phyloP scores from a whole-genome alignment of 177 flowering plant genomes.

The Vitis hybrid region DNA sequence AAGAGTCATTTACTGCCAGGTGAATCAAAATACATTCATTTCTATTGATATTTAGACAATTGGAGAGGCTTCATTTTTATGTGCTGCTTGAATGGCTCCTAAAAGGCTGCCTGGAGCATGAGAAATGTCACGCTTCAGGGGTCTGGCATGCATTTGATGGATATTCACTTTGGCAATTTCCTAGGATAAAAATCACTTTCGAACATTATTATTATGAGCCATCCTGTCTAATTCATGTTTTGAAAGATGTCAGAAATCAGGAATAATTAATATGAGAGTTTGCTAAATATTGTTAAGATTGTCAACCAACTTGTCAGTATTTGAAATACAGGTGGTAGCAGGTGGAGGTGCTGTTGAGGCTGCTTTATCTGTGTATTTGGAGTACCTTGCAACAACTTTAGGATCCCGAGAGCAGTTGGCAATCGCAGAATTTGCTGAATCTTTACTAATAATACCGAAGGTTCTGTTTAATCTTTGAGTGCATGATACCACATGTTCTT shows the following conservation, averaged over 20 bases:
- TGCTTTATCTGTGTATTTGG: conserved; percentile 90
- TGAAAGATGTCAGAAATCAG: not conserved
- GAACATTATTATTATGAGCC: not conserved
- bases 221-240: not conserved
- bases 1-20: not conserved
- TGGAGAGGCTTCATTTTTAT: not conserved
- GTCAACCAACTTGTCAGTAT: not conserved
- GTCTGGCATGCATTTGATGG: no score
- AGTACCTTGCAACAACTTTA: conserved; percentile 86
- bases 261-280: not conserved
- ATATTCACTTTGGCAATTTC: no score
- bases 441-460: conserved; percentile 90
- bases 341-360: conserved; percentile 98
- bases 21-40: not conserved
- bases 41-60: not conserved
- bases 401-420: conserved; percentile 99
- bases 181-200: no score
- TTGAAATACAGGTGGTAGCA: conserved; percentile 59
- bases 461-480: conserved; percentile 24
- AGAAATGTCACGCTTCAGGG: no score
- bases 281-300: no score
- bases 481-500: not conserved
- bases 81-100: not conserved
- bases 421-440: conserved; percentile 96
- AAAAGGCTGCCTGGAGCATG: no score